Percentiles rank a stretch among this genome's conserved stretches.
These are phyloP conservation scores for Coemansia sp. DNA, from an alignment of 192 early-diverging fungal species.

Conservation along the genomic window DNA sequence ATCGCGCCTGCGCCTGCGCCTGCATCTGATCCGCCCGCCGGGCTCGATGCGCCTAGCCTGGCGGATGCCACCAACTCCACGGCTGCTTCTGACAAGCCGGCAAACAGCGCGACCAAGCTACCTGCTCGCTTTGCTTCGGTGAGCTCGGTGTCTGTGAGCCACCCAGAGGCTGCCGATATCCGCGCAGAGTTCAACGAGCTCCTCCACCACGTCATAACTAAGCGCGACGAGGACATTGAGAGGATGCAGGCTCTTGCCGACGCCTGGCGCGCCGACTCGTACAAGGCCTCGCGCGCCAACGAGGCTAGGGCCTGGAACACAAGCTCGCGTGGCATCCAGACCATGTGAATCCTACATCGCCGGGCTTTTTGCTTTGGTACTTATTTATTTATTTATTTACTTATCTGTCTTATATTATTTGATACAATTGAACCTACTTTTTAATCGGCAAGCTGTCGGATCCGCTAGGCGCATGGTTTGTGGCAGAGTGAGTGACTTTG, in stretches of 20 bases:
- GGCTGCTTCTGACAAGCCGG: neutral
- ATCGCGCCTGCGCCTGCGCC: too few relatives aligned
- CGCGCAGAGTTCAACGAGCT: constrained; percentile 49
- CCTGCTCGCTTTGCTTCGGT: constrained; percentile 19
- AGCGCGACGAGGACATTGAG: constrained; percentile 47
- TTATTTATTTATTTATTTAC: neutral
- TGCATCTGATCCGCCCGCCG: too few relatives aligned
- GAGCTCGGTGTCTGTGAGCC: constrained; percentile 28
- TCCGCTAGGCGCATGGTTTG: too few relatives aligned
- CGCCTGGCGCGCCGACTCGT: constrained; percentile 37
- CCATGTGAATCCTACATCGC: constrained; percentile 12
- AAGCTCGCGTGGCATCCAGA: constrained; percentile 39
- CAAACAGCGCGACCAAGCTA: neutral
- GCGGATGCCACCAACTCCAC: neutral
- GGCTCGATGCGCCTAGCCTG: too few relatives aligned
- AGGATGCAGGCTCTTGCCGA: constrained; percentile 39
- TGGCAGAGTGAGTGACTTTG: too few relatives aligned
- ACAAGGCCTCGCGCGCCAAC: constrained; percentile 17
- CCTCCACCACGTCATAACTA: constrained; percentile 38
- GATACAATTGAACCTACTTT: too few relatives aligned
- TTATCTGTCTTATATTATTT: neutral
- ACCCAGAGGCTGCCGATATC: constrained; percentile 47
- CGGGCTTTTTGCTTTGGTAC: too few relatives aligned
- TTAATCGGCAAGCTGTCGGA: too few relatives aligned
- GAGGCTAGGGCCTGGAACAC: constrained; percentile 36